Base-by-base conservation (phyloP, 495 filamentous ascomycete species). In the Lophium mytilinum region DNA sequence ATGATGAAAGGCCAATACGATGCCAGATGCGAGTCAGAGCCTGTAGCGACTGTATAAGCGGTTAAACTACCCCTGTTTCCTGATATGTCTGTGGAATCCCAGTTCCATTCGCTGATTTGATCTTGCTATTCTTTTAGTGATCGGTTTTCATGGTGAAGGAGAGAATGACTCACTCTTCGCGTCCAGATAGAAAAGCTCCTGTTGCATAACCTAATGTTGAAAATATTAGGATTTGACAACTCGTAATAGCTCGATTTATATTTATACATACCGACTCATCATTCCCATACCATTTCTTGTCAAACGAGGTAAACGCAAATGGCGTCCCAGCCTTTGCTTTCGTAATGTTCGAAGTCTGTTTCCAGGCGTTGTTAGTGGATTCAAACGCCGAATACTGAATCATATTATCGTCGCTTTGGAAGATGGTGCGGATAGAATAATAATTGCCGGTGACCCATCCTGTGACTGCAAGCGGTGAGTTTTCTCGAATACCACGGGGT, bases 1-100 rank as follows among this genome's bases (percentile, higher is more conserved):
- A 49, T 12, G 17, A 55, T 37, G n/a, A 55, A 55, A 4, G 53
- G 53, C 53, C 53, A 55, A 33, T 55, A 55, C n/a, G 53, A 14
- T 11, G 41, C 37, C 9, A 55, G 18, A 17, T 37, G 24, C 2
- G 53, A 47, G 14, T 37, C 18, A 14, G 34, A 36, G 15, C 15
- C 33, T 9, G 33, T 36, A 7, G 15, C 33, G 15, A 48, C 4
- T 9, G 45, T 48, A 30, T 48, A 21, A 5, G 14, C n/a, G 17
- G 45, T 48, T 10, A 48, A n/a, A 24, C 45, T 48, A 12, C 45
- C 45, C 8, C 45, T 48, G 8, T 9, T 19, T 2, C 45, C 45
- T 2, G 45, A 24, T 21, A 9, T 33, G 14, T 15, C 30, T 18
- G 45, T 24, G 45, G 15, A 14, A 7, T 48, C 21, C 45, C 45